Conservation (phyloP, 1,139 yeast species). For the Scheffersomyces illinoinensis region DNA sequence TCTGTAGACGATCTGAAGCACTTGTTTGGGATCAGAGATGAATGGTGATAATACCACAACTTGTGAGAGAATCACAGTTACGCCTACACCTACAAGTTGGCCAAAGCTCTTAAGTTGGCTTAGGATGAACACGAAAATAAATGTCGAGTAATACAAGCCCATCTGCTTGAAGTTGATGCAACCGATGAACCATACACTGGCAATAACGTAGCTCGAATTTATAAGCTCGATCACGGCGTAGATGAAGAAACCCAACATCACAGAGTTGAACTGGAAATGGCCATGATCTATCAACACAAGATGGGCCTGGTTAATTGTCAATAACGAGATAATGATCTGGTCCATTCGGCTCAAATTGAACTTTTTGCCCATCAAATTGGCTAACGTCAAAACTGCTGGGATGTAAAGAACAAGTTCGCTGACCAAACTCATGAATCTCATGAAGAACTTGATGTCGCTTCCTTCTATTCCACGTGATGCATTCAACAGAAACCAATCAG, state of each 20-base stretch:
- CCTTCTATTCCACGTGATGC: constrained; percentile 75
- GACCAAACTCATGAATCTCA: constrained; percentile 76
- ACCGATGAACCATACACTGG: constrained; percentile 77
- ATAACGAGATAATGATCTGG: constrained; percentile 73
- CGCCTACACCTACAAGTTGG: constrained; percentile 60
- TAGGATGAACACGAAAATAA: constrained; percentile 74
- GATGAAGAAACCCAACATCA: constrained; percentile 86
- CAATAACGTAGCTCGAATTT: constrained; percentile 61
- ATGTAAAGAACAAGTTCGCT: constrained; percentile 76
- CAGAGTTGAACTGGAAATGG: constrained; percentile 92
- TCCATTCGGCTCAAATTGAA: constrained; percentile 63
- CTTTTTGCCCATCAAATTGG: constrained; percentile 64
- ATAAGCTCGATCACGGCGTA: constrained; percentile 66
- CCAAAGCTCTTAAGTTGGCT: constrained; percentile 31
- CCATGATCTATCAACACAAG: constrained; percentile 91
- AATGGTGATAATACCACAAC: constrained; percentile 62
- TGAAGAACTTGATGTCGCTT: constrained; percentile 67
- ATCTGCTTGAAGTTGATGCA: constrained; percentile 89
- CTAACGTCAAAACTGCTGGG: constrained; percentile 75
- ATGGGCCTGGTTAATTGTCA: constrained; percentile 78
- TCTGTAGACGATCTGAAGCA: constrained; percentile 51
- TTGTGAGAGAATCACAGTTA: constrained; percentile 61
- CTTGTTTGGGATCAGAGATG: constrained; percentile 19
- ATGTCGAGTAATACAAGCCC: constrained; percentile 92
- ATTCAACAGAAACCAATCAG: constrained; percentile 75